phyloP scores from a whole-genome alignment of 129 eudicot species.

The Flaveria ramosissima region DNA sequence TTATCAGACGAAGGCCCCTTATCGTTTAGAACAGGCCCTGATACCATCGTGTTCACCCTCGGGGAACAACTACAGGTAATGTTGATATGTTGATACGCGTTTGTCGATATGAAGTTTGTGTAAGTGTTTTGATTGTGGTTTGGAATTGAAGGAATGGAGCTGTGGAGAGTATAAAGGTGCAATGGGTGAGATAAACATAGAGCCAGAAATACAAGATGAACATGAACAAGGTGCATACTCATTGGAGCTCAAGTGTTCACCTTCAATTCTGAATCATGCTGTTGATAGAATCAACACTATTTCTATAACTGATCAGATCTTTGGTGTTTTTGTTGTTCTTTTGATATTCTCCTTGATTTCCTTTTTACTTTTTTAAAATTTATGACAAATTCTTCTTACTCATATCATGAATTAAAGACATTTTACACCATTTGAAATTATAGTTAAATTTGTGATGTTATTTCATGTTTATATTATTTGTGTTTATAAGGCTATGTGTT shows the following conservation, averaged over 20 bases:
- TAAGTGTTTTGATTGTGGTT: background rate
- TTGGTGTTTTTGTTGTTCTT: slow-evolving; percentile 35
- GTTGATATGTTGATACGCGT: background rate
- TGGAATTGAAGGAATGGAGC: slow-evolving; percentile 60
- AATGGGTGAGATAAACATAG: slow-evolving; percentile 55
- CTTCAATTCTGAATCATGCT: slow-evolving; percentile 40
- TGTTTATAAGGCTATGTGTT: no score
- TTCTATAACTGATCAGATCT: slow-evolving; percentile 54
- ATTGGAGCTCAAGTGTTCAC: slow-evolving; percentile 60
- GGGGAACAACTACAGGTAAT: slow-evolving; percentile 69
- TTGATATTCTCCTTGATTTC: slow-evolving; percentile 41
- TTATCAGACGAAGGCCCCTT: slow-evolving; percentile 40
- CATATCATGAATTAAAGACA: no score
- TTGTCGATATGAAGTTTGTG: background rate
- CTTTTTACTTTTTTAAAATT: slow-evolving; percentile 27
- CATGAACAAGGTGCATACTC: slow-evolving; percentile 54
- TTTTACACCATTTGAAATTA: no score
- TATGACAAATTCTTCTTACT: background rate
- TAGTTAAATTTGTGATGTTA: no score
- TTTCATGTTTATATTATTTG: no score
- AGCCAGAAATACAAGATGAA: slow-evolving; percentile 50
- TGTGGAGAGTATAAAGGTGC: slow-evolving; percentile 60
- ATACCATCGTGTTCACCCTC: slow-evolving; percentile 57
- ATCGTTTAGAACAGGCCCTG: slow-evolving; percentile 48
- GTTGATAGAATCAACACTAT: slow-evolving; percentile 41